phyloP scores from a whole-genome alignment of 108 stramenopile genomes.

The Fragilaria radians region DNA sequence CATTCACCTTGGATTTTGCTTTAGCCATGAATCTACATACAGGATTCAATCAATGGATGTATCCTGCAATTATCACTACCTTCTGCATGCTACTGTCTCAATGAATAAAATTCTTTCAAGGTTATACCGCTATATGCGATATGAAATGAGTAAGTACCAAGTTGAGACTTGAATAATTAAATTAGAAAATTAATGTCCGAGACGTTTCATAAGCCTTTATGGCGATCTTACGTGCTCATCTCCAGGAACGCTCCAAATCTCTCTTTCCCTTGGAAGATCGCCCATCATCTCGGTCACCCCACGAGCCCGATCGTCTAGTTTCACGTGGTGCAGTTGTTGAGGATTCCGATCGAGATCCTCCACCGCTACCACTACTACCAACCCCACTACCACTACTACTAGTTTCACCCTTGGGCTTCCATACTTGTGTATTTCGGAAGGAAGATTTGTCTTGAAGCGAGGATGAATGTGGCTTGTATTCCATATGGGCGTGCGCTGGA shows the following conservation, averaged over 20 bases:
- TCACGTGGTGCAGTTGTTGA: background rate
- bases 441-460: conserved; percentile 58
- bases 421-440: conserved; percentile 67
- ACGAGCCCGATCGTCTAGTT: conserved; percentile 38
- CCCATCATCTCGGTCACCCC: conserved; percentile 43
- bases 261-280: conserved; percentile 13
- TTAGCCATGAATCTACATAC: no score
- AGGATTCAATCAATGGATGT: no score
- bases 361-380: conserved; percentile 3
- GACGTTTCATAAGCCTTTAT: no score
- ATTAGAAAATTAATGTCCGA: no score
- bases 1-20: no score
- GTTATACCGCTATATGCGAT: no score
- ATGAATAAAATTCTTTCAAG: no score
- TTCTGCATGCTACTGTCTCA: no score
- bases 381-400: background rate
- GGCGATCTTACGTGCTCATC: background rate
- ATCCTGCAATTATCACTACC: no score
- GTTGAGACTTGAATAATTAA: no score
- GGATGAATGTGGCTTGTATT: conserved; percentile 74
- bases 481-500: conserved; percentile 69
- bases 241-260: conserved; percentile 6
- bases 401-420: conserved; percentile 37
- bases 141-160: no score
- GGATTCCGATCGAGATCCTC: conserved; percentile 13